Base-by-base conservation (phyloP, 176 grass and related monocot species). In the Panicum miliaceum region DNA sequence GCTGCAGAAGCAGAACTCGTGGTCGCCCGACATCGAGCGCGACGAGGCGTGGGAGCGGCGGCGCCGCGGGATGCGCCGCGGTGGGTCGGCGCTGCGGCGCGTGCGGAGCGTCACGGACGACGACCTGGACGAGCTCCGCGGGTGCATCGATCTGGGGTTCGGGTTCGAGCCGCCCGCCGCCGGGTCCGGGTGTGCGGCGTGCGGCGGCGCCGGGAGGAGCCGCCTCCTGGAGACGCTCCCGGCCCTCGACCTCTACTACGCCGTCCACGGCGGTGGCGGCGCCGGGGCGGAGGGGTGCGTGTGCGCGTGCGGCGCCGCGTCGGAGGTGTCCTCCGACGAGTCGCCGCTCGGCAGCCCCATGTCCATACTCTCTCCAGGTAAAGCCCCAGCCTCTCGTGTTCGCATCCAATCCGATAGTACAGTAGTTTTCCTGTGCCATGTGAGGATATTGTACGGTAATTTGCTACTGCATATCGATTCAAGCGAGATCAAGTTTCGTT, bases 51-150 rank as follows among this genome's bases (percentile, higher is more conserved):
- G 94, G 94, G 85, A 90, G 80, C 86, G 92, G 19, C 88, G 92
- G 6, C 88, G 92, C 5, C 46, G 91, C 26, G 90, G 69, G 65
- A 80, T 92, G 29, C 61, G 86, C 16, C 26, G 56, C 45, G 52
- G 59, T 20, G 75, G 73, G 4, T 50, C 87, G 6, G 26, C 71
- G 35, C 75, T 85, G 62, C 76, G 84, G 22, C 88, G 89, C 48
- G 68, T 51, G 2, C 71, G 81, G 57, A 97, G 90, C 84, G 86
- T 97, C 65, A 94, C 94, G 0, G 94, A 92, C 71, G 90, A 92
- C 42, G 90, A 94, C 58, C 87, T 97, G 64, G 88, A 92, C 25
- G 94, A 97, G 92, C 90, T 97, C 46, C 90, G 92, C 68, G 94
- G 88, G 5, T 97, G 92, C 66, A 79, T 97, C 68, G 94, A 97